phyloP scores from a whole-genome alignment of 768 basidiomycete species.

The Roridomyces roridus region DNA sequence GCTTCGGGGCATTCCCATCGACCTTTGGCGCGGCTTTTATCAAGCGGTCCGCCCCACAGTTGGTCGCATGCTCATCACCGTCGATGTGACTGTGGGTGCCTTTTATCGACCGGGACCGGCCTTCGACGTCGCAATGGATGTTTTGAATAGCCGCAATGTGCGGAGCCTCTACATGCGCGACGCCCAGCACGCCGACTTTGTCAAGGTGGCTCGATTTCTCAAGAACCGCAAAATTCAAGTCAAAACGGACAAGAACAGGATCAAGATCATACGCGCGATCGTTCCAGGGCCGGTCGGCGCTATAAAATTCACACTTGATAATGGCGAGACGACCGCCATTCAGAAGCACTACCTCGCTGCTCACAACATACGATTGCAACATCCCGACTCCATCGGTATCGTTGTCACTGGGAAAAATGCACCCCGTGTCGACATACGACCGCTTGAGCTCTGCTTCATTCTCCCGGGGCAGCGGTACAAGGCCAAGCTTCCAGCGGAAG shows the following conservation, averaged over 20 bases:
- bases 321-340: not conserved
- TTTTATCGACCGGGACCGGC: conserved; percentile 2
- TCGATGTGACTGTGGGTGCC: conserved; percentile 6
- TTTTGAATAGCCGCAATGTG: conserved; percentile 27
- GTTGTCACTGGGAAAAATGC: conserved; percentile 26
- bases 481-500: conserved; percentile 40
- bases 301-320: conserved; percentile 33
- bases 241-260: conserved; percentile 6
- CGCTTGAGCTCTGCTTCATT: conserved; percentile 45
- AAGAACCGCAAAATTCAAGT: conserved; percentile 32
- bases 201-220: conserved; percentile 35
- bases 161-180: conserved; percentile 29
- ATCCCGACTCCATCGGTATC: conserved; percentile 40
- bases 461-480: conserved; percentile 45
- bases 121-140: conserved; percentile 30
- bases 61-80: conserved; percentile 36
- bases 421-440: conserved; percentile 34
- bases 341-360: conserved; percentile 43
- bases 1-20: conserved; percentile 26
- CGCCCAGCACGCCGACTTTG: conserved; percentile 21
- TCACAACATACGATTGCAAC: conserved; percentile 32
- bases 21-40: conserved; percentile 41
- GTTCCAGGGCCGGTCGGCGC: conserved; percentile 37
- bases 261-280: conserved; percentile 35
- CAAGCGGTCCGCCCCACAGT: conserved; percentile 45